A percentile compares a stretch with the other conserved stretches of the same genome.
phyloP scores from a whole-genome alignment of 2,329 filamentous ascomycete species.

The Fusarium subglutinans region DNA sequence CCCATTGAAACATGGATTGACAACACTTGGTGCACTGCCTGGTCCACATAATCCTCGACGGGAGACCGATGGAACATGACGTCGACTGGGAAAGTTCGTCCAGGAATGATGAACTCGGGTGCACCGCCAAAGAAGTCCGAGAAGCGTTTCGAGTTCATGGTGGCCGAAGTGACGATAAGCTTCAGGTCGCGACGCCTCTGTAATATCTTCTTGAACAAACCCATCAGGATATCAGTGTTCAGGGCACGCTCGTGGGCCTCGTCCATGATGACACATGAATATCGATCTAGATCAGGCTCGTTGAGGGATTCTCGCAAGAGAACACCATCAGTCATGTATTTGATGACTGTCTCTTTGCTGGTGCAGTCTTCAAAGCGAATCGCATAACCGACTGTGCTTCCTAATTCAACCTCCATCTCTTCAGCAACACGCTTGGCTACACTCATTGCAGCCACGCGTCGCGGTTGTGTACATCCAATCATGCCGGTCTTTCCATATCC shows the following conservation, averaged over 20 bases:
- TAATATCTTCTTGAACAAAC: conserved; percentile 95
- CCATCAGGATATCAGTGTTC: conserved; percentile 98
- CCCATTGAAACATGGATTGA: conserved; percentile 97
- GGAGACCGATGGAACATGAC: conserved; percentile 95
- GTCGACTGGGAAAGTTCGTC: conserved; percentile 95
- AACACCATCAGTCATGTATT: conserved; percentile 99
- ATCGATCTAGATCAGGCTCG: conserved; percentile 91
- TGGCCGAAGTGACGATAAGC: conserved; percentile 96
- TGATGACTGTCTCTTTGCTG: conserved; percentile 93
- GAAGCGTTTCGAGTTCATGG: conserved; percentile 97
- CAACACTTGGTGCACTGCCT: conserved; percentile 93
- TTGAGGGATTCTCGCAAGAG: conserved; percentile 91
- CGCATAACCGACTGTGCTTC: conserved; percentile 90
- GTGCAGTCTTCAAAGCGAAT: conserved; percentile 99
- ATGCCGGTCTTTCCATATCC: conserved; percentile 88
- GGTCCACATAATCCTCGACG: conserved; percentile 97
- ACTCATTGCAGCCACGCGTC: conserved; percentile 98
- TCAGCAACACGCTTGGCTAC: conserved; percentile 98
- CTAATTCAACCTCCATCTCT: conserved; percentile 95
- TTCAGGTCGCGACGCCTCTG: conserved; percentile 90
- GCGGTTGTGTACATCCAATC: conserved; percentile 96
- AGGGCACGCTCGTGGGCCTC: conserved; percentile 96
- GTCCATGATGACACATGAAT: conserved; percentile 99
- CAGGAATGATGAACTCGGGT: conserved; percentile 95
- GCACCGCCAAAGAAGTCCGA: conserved; percentile 96